Percentiles rank a stretch among this genome's conserved stretches.
Conservation (phyloP, 345 rosid genomes). For the Linum lewisii region DNA sequence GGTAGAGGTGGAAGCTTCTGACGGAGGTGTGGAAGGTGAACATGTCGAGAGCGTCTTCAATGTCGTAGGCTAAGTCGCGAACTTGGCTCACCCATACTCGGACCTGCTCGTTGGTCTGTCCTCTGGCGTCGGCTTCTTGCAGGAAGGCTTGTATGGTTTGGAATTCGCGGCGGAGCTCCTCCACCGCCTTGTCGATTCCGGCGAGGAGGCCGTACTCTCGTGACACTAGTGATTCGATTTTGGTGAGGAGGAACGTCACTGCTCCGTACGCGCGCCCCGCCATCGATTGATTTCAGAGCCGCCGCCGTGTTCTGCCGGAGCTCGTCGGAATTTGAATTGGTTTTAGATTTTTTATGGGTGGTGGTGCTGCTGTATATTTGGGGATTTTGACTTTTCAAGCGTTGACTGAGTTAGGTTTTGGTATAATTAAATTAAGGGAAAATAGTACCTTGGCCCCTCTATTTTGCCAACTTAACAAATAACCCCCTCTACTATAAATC, state of each 20-base stretch:
- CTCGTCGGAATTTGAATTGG: no score
- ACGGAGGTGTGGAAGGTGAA: conserved; percentile 4
- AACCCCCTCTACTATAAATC: no score
- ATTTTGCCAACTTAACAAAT: no score
- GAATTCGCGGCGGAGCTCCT: conserved; percentile 1
- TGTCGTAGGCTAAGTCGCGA: conserved; percentile 8
- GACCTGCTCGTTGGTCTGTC: not conserved
- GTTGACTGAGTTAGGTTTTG: no score
- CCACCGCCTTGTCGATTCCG: conserved; percentile 4
- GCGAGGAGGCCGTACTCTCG: conserved; percentile 6
- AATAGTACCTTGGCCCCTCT: no score
- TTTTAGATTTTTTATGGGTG: no score
- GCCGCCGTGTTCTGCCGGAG: no score
- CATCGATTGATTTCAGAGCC: no score
- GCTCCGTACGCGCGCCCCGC: conserved; percentile 1
- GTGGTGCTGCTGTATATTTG: no score
- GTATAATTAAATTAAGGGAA: no score
- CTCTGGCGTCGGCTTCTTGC: conserved; percentile 3
- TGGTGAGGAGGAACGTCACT: not conserved
- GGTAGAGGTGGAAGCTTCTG: not conserved
- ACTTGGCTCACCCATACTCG: conserved; percentile 8
- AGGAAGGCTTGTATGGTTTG: conserved; percentile 4
- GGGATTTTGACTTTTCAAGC: no score
- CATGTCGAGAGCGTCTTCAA: conserved; percentile 12
- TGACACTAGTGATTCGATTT: not conserved